Conservation (phyloP, 2,329 filamentous ascomycete genomes). For the Cytospora mali region DNA sequence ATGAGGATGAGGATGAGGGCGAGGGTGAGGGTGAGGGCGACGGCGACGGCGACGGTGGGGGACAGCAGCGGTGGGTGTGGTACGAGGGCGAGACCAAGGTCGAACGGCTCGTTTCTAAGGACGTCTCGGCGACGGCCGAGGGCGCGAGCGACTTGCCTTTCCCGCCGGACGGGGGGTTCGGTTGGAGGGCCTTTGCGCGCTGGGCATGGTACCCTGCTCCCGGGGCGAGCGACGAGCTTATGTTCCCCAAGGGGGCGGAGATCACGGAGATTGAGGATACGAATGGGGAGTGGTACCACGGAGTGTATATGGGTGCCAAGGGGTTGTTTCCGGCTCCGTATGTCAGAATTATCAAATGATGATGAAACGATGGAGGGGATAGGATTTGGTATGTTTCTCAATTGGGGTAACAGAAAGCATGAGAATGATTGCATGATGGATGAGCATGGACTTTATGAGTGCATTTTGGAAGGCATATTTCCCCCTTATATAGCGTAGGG, state of each 20-base stretch:
- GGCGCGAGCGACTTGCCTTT: slow-evolving; percentile 47
- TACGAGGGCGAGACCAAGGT: slow-evolving; percentile 39
- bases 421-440: slow-evolving; percentile 18
- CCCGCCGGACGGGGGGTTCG: slow-evolving; percentile 76
- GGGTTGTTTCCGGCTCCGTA: slow-evolving; percentile 83
- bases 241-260: slow-evolving; percentile 83
- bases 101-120: slow-evolving; percentile 52
- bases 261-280: slow-evolving; percentile 82
- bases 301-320: slow-evolving; percentile 77
- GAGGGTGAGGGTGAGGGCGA: slow-evolving; percentile 33
- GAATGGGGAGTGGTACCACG: slow-evolving; percentile 89
- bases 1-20: slow-evolving; percentile 34
- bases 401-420: not conserved
- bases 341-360: slow-evolving; percentile 54
- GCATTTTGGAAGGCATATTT: not conserved
- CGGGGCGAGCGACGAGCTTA: slow-evolving; percentile 70
- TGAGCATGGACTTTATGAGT: slow-evolving; percentile 14
- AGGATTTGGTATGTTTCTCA: not conserved
- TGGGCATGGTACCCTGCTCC: slow-evolving; percentile 79
- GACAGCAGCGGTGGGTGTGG: slow-evolving; percentile 58
- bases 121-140: slow-evolving; percentile 50
- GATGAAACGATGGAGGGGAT: not conserved
- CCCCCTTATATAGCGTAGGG: not conserved
- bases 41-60: slow-evolving; percentile 23
- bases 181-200: slow-evolving; percentile 62